Percentiles rank a stretch among this genome's conserved stretches.
These are phyloP conservation scores for Solanum hybrid DNA, from an alignment of 305 asterid species.

Conservation along the genomic window DNA sequence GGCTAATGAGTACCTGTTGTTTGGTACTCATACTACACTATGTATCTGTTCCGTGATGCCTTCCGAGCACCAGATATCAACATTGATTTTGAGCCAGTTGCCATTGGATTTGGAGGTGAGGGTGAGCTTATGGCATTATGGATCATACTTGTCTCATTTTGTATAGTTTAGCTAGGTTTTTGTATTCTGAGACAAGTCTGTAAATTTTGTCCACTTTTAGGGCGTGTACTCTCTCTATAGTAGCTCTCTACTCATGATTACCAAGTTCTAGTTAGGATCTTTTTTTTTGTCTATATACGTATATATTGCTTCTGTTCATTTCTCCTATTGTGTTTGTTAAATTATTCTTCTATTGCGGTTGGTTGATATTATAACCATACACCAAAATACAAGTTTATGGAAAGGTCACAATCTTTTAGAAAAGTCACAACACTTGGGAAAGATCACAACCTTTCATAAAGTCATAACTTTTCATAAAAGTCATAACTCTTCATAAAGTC, in stretches of 20 bases:
- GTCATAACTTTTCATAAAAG: too few relatives aligned
- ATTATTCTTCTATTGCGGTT: not conserved
- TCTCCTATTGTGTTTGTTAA: not conserved
- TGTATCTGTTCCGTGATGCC: not conserved
- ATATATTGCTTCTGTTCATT: not conserved
- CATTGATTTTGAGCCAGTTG: not conserved
- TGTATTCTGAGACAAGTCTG: not conserved
- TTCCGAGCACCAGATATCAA: not conserved
- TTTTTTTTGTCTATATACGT: too few relatives aligned
- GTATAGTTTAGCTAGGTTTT: too few relatives aligned
- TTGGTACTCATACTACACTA: not conserved
- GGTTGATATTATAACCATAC: not conserved
- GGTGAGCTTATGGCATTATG: not conserved
- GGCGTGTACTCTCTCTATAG: not conserved
- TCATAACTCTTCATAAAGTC: too few relatives aligned
- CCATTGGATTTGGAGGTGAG: not conserved
- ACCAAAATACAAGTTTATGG: too few relatives aligned
- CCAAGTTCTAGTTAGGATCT: not conserved
- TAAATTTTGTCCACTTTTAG: not conserved
- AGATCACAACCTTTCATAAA: too few relatives aligned
- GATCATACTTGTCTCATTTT: not conserved
- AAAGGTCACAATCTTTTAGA: too few relatives aligned
- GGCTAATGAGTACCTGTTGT: not conserved
- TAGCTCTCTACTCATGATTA: not conserved
- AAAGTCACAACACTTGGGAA: too few relatives aligned